phyloP scores from a whole-genome alignment of 2,329 filamentous ascomycete genomes.

The Annulohypoxylon truncatum region DNA sequence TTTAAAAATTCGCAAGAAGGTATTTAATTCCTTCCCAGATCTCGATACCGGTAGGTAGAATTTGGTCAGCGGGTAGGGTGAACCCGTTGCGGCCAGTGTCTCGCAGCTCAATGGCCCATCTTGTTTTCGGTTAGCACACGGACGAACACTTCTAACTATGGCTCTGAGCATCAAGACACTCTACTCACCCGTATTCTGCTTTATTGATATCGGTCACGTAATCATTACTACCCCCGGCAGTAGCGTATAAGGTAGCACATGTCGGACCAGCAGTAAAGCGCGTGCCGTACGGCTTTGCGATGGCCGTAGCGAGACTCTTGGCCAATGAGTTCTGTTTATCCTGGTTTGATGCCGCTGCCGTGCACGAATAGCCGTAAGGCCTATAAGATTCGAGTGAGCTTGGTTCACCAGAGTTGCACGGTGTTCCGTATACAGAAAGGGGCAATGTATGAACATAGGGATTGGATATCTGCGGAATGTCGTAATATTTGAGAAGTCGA shows the following conservation, averaged over 20 bases:
- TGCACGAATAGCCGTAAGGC: constrained; percentile 48
- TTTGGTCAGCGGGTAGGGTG: constrained; percentile 47
- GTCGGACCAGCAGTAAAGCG: constrained; percentile 54
- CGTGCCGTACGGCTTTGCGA: constrained; percentile 43
- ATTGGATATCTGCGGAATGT: not conserved
- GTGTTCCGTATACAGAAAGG: not conserved
- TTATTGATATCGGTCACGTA: constrained; percentile 48
- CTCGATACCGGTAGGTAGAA: constrained; percentile 47
- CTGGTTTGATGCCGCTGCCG: constrained; percentile 43
- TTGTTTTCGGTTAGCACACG: constrained; percentile 25
- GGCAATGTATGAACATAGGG: not conserved
- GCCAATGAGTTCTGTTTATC: constrained; percentile 53
- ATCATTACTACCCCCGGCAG: constrained; percentile 46
- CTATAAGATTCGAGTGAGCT: constrained; percentile 20
- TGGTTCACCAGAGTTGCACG: not conserved
- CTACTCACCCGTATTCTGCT: constrained; percentile 46
- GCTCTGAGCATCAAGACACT: not conserved
- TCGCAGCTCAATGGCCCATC: constrained; percentile 50
- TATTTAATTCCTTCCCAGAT: constrained; percentile 49
- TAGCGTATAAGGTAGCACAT: constrained; percentile 53
- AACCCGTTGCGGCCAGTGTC: constrained; percentile 48
- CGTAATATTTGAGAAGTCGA: not conserved
- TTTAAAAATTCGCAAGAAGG: constrained; percentile 43
- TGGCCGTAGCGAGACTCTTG: constrained; percentile 37
- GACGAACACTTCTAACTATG: not conserved